Evolutionary conservation across 805 yeast genomes (phyloP), one percentile per base, ranked within the genome.

Genomic region (Yarrowia osloensis): DNA sequence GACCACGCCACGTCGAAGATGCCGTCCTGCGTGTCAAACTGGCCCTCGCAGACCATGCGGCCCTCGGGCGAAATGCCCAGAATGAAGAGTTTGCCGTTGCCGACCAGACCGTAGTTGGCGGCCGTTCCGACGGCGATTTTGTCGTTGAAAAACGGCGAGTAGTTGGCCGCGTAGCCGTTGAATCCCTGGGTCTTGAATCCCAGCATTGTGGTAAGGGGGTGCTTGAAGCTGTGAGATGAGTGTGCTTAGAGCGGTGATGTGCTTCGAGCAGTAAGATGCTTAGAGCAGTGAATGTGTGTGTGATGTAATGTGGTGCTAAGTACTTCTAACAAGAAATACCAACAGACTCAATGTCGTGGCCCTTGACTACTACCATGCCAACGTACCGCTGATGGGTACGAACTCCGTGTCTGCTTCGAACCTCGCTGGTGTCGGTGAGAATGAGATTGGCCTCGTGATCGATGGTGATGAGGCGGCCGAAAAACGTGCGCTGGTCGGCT

Each of bases 1-100:
- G 93, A 89, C 98, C 98, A 94, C 0, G 94, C 85, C 1, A 89
- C 78, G 73, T 90, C 96, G 73, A 90, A 92, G 19, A 93, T 79
- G 6, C 97, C 97, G 77, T 94, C 99, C 76, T 94, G 98, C 0
- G 98, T 94, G 69, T 91, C 91, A 79, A 90, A 94, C 65, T 69
- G 70, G 22, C 68, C 69, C 40, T 71, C 70, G 24, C 72, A 67
- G 49, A 70, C 35, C 17, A 83, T 76, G 4, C 82, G 77, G 0
- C 98, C 98, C 69, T 81, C 78, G 24, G 86, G 84, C 65, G 82
- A 84, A 55, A 94, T 89, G 59, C 86, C 86, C 26, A 94, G 79
- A 1, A 94, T 81, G 71, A 80, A 88, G 31, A 94, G 79, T 71
- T 90, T 83, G 6, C 99, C 99, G 76, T 94, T 94, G 2, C 99